These are phyloP conservation scores for Metschnikowia matae DNA, from an alignment of 805 yeast species.

Conservation along the genomic window DNA sequence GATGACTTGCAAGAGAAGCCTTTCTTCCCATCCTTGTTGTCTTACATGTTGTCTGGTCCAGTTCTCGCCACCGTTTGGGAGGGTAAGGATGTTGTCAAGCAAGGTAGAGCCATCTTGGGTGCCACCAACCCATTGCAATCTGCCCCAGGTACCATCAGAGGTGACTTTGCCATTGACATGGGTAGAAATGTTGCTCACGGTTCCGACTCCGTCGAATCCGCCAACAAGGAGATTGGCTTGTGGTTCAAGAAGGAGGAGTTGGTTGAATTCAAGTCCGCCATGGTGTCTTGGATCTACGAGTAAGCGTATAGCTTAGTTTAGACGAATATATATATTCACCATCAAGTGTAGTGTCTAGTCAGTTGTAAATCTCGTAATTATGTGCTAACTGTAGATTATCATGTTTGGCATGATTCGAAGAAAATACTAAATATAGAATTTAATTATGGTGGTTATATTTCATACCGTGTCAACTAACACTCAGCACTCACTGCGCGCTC, in stretches of 20 bases:
- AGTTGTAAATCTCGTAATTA: too few relatives aligned
- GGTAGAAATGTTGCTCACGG: constrained; percentile 99
- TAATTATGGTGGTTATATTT: too few relatives aligned
- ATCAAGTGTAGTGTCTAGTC: neutral
- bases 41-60: constrained; percentile 98
- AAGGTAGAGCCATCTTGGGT: constrained; percentile 96
- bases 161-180: constrained; percentile 96
- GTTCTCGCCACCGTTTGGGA: constrained; percentile 99
- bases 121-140: constrained; percentile 98
- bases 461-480: too few relatives aligned
- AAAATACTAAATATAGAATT: too few relatives aligned
- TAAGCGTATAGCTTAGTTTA: constrained; percentile 33
- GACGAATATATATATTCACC: neutral
- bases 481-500: too few relatives aligned
- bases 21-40: constrained; percentile 94
- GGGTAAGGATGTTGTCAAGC: constrained; percentile 99
- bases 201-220: constrained; percentile 98
- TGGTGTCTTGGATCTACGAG: constrained; percentile 91
- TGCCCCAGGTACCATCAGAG: constrained; percentile 99
- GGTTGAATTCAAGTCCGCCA: constrained; percentile 83
- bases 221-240: constrained; percentile 89
- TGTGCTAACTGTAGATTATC: too few relatives aligned
- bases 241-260: constrained; percentile 99
- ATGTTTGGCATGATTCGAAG: too few relatives aligned
- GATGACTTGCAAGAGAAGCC: constrained; percentile 93